phyloP scores from a whole-genome alignment of 805 yeast species.

The Yarrowia alimentaria region DNA sequence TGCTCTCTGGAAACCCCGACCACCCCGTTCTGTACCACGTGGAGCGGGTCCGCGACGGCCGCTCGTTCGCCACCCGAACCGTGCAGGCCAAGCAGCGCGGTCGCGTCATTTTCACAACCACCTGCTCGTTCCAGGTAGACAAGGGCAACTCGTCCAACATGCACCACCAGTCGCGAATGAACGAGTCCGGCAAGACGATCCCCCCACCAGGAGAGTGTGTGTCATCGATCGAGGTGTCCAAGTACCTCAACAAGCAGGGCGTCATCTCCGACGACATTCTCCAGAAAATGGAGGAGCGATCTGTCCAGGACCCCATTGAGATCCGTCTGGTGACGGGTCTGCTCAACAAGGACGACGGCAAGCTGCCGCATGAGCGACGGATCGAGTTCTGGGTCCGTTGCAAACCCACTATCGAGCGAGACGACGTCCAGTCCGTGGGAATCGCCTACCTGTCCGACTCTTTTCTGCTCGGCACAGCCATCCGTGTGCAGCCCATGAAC shows the following conservation, averaged over 20 bases:
- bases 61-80: constrained; percentile 50
- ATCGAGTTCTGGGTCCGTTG: constrained; percentile 29
- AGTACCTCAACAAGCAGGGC: constrained; percentile 22
- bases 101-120: constrained; percentile 50
- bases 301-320: constrained; percentile 31
- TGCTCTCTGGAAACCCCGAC: constrained; percentile 28
- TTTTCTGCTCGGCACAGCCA: constrained; percentile 28
- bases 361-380: constrained; percentile 27
- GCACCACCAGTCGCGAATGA: constrained; percentile 26
- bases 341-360: constrained; percentile 14
- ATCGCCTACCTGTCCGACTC: constrained; percentile 30
- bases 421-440: constrained; percentile 29
- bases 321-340: constrained; percentile 29
- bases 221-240: constrained; percentile 10
- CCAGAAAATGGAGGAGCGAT: constrained; percentile 34
- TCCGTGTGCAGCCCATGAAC: constrained; percentile 19
- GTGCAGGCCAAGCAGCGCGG: constrained; percentile 56
- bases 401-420: constrained; percentile 24
- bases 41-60: constrained; percentile 50
- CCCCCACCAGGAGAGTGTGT: constrained; percentile 23
- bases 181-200: constrained; percentile 14
- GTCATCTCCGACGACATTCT: constrained; percentile 31
- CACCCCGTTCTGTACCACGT: constrained; percentile 54
- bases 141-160: constrained; percentile 20
- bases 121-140: constrained; percentile 46